phyloP scores from a whole-genome alignment of 306 rosid genomes.

The Lablab purpureus region DNA sequence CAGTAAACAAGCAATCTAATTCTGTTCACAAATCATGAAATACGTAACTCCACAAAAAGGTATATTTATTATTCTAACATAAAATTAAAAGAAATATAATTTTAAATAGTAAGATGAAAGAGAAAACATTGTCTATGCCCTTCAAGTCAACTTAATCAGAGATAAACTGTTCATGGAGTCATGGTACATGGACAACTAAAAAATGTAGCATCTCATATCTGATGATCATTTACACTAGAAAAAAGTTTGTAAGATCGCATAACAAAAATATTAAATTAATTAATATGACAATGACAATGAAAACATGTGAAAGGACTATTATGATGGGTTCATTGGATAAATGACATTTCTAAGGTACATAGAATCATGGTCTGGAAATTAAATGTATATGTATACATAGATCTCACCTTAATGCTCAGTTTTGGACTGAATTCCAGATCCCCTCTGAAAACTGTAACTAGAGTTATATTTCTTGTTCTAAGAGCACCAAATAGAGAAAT shows the following conservation, averaged over 20 bases:
- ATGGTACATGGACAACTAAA: slow-evolving; percentile 23
- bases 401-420: slow-evolving; percentile 81
- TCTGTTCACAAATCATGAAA: not conserved
- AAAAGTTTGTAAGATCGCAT: not conserved
- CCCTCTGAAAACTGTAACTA: slow-evolving; percentile 80
- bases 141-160: not conserved
- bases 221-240: not conserved
- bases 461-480: slow-evolving; percentile 73
- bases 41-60: slow-evolving; percentile 19
- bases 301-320: not conserved
- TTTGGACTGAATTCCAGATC: slow-evolving; percentile 79
- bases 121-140: not conserved
- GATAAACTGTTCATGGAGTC: slow-evolving; percentile 29
- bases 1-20: slow-evolving; percentile 12
- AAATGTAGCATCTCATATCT: slow-evolving; percentile 9
- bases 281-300: not conserved
- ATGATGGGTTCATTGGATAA: not conserved
- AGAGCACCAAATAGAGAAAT: slow-evolving; percentile 81
- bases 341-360: slow-evolving; percentile 6
- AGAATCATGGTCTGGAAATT: slow-evolving; percentile 28
- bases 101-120: slow-evolving; percentile 25
- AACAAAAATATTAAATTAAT: slow-evolving; percentile 6
- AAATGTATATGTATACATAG: slow-evolving; percentile 26
- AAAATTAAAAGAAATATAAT: slow-evolving; percentile 27
- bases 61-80: not conserved